Percentiles rank a stretch among this genome's conserved stretches.
Evolutionary conservation across 495 filamentous ascomycete species (phyloP).

Genomic region (Trichoderma orchidacearum): DNA sequence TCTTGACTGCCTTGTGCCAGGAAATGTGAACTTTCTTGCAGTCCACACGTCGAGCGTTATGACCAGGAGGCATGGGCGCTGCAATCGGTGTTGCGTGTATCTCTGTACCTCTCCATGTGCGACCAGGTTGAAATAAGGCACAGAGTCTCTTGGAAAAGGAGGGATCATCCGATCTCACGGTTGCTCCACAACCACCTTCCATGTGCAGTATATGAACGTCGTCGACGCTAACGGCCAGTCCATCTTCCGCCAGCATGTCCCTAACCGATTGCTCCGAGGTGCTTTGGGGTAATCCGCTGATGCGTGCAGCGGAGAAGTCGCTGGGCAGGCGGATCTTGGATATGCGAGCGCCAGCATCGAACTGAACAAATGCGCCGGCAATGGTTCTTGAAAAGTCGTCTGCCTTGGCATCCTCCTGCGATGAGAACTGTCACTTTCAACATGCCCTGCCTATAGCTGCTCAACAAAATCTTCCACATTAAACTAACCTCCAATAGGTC

Average conservation of each 20-base stretch:
- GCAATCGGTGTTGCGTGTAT: conserved; percentile 1
- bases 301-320: neutral
- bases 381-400: neutral
- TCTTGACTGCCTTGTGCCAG: conserved; percentile 10
- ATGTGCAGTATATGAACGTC: neutral
- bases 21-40: conserved; percentile 10
- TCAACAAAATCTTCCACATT: neutral
- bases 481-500: neutral
- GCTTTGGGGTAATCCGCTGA: neutral
- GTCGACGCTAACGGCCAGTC: neutral
- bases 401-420: neutral
- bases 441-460: neutral
- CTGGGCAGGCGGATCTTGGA: neutral
- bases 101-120: neutral
- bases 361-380: neutral
- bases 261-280: neutral
- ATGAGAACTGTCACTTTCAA: neutral
- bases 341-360: neutral
- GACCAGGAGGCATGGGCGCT: conserved; percentile 2
- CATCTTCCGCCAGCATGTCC: neutral
- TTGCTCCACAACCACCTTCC: neutral
- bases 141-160: neutral
- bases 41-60: conserved; percentile 5
- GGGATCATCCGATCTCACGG: neutral
- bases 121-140: neutral